Percentiles rank a stretch among this genome's conserved stretches.
phyloP scores from a whole-genome alignment of 129 eudicot genomes.

The Pulicaria dysenterica region DNA sequence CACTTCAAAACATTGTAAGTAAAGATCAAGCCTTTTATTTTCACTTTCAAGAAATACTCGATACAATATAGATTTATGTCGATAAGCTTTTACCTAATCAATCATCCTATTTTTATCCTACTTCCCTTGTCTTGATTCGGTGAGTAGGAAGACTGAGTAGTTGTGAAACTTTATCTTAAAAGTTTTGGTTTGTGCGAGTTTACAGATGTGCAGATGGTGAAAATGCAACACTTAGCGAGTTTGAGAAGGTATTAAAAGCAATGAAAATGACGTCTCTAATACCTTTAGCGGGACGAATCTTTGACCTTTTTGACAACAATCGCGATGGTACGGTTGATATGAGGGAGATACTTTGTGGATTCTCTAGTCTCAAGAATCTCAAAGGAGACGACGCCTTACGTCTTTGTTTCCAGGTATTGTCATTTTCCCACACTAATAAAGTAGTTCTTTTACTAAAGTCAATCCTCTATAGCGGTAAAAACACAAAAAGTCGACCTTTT shows the following conservation, averaged over 20 bases:
- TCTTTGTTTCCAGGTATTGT: slow-evolving; percentile 73
- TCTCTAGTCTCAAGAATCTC: slow-evolving; percentile 72
- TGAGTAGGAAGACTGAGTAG: no score
- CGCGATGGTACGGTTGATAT: slow-evolving; percentile 82
- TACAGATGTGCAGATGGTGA: slow-evolving; percentile 83
- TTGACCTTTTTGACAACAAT: slow-evolving; percentile 74
- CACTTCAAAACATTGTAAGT: slow-evolving; percentile 74
- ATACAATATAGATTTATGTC: no score
- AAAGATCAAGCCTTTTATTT: neutral
- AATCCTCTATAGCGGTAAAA: no score
- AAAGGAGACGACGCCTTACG: slow-evolving; percentile 82
- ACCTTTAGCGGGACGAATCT: slow-evolving; percentile 71
- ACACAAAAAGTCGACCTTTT: no score
- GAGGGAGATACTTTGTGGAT: slow-evolving; percentile 85
- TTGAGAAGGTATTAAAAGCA: slow-evolving; percentile 66
- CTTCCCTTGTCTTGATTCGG: no score
- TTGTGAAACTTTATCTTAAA: neutral
- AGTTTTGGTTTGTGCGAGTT: slow-evolving; percentile 11
- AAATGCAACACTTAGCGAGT: slow-evolving; percentile 63
- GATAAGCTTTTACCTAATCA: no score
- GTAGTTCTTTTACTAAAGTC: no score
- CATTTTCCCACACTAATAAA: neutral
- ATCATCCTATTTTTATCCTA: no score
- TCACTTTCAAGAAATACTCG: no score
- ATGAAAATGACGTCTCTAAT: slow-evolving; percentile 72